Base-by-base conservation (phyloP, 164 flowering plant genomes). In the Santalum album region DNA sequence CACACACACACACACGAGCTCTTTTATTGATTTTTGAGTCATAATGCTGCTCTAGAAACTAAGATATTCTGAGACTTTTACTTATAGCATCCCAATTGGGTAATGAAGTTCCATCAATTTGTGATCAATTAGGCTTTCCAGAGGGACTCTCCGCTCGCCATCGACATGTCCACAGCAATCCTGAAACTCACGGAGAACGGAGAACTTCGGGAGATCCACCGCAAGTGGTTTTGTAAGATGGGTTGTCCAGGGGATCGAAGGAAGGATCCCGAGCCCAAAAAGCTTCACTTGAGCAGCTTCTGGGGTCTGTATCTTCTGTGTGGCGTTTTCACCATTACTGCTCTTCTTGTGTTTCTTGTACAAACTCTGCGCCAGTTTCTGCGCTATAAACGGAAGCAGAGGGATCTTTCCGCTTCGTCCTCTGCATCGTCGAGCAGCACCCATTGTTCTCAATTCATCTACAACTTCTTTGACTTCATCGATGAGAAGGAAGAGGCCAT, bases 401-500 rank as follows among this genome's bases (percentile, higher is more conserved):
- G 52, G 57, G 55, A 51, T 12, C 53, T 52, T 15, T 16, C 55
- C 43, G 44, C 71, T 19, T 15, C 62, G 35, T 29, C 34, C 34
- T 53, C 72, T 21, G 61, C 67, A 14, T 27, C 75, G 1, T 48
- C 10, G 11, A 26, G 72, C 26, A 56, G 26, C 24, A 55, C 61
- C 16, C 54, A 38, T 17, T 75, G 72, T 54, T 70, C 75, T 57
- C 66, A 75, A 25, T 56, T 58, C 48, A 23, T 81, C 1, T 60
- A 49, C 25, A 64, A 62, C 69, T 86, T 83, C 45, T 69, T 81
- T 25, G 69, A 81, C 56, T 86, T 86, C 65, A 60, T 86, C 20
- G 87, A 83, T 53, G 73, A 81, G 75, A 86, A 79, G 57, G 90
- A 86, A 69, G 90, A 78, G 56, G 82, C 80, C 16, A 72, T 80